Evolutionary conservation across 2,329 filamentous ascomycete species (phyloP), one percentile per base, ranked within the genome.

Genomic region (Fusarium secorum): DNA sequence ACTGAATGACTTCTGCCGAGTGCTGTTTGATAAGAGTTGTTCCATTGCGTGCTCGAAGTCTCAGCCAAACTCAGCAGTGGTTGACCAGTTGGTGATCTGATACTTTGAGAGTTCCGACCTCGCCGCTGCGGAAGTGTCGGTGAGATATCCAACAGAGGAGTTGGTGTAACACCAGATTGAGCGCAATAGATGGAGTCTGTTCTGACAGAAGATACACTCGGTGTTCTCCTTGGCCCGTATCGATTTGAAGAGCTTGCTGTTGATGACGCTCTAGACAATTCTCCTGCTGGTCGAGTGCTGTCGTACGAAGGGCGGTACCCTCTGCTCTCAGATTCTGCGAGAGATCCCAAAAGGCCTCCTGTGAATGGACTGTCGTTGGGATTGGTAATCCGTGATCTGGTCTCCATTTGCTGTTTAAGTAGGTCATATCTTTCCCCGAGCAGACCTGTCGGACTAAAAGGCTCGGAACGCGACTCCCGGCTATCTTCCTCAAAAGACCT

Each of bases 181-280:
- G 63, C 33, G n/a, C 60, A 65, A 4, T 65, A 60, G 0, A 65
- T 33, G 1, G 63, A 65, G 5, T 65, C 63, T 14, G 60, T 65
- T 5, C 44, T 30, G 1, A 17, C n/a, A 17, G 52, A 65, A 2
- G 61, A 26, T 4, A 45, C 63, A 22, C 33, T 65, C 2, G 42
- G 18, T 5, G 52, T 51, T 14, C 59, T 35, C 5, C 38, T 39
- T 14, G 44, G 32, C 4, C 33, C 13, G 20, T 2, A n/a, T 26
- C 5, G 17, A 7, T 3, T 59, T 14, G 28, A 39, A 10, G 15
- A 48, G 1, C 45, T 32, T 0, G 38, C 30, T 3, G 20, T 45
- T 0, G 60, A 65, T 1, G 14, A 7, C 1, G 22, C n/a, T 17
- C 60, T 46, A 2, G 33, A 5, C 3, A 59, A 22, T 1, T 11